These are phyloP conservation scores for Neurospora sp. DNA, from an alignment of 495 filamentous ascomycete species.

Conservation along the genomic window DNA sequence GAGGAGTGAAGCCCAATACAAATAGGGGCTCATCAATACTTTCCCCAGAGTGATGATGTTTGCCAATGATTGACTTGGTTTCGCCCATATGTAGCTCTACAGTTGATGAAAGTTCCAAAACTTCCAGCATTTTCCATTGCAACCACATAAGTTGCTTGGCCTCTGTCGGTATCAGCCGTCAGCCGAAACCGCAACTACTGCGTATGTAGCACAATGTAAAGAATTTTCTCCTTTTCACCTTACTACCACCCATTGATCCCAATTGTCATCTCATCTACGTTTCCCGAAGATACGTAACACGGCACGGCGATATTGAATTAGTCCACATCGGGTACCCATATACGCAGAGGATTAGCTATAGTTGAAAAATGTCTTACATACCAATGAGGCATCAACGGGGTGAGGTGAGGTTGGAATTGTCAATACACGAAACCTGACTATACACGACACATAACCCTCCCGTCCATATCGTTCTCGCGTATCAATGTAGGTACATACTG, in stretches of 20 bases:
- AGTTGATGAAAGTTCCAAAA: background rate
- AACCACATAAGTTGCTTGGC: background rate
- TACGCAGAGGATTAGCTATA: background rate
- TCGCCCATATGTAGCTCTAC: background rate
- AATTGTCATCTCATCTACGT: background rate
- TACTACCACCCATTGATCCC: background rate
- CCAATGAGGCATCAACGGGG: background rate
- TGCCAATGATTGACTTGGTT: background rate
- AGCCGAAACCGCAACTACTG: background rate
- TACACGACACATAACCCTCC: background rate
- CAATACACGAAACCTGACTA: background rate
- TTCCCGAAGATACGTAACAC: background rate
- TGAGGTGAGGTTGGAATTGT: background rate
- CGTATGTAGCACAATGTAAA: background rate
- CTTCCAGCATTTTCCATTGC: background rate
- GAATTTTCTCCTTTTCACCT: background rate
- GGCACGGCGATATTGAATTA: background rate
- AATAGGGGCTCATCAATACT: background rate
- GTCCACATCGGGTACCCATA: background rate
- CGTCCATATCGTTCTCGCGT: background rate
- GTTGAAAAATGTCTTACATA: background rate
- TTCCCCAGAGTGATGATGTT: background rate
- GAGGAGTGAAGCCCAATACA: background rate
- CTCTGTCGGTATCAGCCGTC: background rate
- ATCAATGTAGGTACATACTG: background rate